Evolutionary conservation across 306 rosid genomes (phyloP), one percentile per base, ranked within the genome.

Genomic region (Rosa persica): DNA sequence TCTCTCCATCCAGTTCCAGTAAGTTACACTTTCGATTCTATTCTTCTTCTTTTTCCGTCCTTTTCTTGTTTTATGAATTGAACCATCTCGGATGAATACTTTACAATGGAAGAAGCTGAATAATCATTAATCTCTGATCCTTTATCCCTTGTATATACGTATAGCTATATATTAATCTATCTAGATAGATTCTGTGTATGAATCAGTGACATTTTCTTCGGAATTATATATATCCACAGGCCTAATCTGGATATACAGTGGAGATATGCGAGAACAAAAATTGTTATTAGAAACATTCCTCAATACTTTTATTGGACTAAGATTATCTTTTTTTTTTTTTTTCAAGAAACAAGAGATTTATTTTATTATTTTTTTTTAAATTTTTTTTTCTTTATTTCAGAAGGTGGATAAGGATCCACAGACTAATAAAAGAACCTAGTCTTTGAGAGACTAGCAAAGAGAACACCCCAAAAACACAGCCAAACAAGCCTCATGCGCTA

Each of bases 1-100:
- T 93, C 75, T 83, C 97, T 73, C 97, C 95, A 74, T 58, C 83
- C 70, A 82, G 52, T 65, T 89, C 97, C 57, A 79, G 98, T 93
- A 87, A 88, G 93, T 84, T 54, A 1, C 60, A 62, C 64, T 36
- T 34, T 36, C 9, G 10, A 43, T 39, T 67, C 0, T 61, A 20
- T 76, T 22, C 54, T 23, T 72, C 6, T 68, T 46, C n/a, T 40
- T 39, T 54, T 55, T 55, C 1, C 22, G 2, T 69, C 34, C 23
- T 42, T 6, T 66, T 9, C 60, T 43, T 68, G 12, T 66, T 58
- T 49, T 43, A 51, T 19, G 69, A 19, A 49, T 25, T 55, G 23
- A 61, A 77, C 71, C 30, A 23, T 46, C 67, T 72, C 8, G n/a
- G n/a, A 74, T 75, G 48, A 44, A 25, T 47, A 72, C 73, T 61